A percentile compares a stretch with the other conserved stretches of the same genome.
phyloP scores from a whole-genome alignment of 1,284 basidiomycete species.

The Amylostereum areolatum region DNA sequence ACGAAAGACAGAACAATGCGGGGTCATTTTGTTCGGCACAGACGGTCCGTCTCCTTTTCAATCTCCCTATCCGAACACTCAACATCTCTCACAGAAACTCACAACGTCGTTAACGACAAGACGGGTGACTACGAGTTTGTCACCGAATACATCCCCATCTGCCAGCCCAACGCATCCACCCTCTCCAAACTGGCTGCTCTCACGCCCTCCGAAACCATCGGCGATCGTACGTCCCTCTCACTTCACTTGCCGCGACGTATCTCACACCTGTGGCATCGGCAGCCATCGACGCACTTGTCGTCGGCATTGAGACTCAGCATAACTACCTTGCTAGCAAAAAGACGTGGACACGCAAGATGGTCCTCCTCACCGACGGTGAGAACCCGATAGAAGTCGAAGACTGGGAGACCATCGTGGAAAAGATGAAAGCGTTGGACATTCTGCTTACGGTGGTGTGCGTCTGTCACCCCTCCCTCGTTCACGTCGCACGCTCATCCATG shows the following conservation, averaged over 20 bases:
- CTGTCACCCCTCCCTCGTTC: not conserved
- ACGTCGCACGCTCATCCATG: constrained; percentile 4
- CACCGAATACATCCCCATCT: constrained; percentile 72
- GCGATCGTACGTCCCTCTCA: constrained; percentile 53
- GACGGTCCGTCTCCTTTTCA: constrained; percentile 43
- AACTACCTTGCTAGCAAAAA: constrained; percentile 55
- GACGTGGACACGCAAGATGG: constrained; percentile 77
- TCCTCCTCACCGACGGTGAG: constrained; percentile 78
- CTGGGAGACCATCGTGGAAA: constrained; percentile 67
- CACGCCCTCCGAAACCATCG: constrained; percentile 51
- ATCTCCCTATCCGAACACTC: not conserved
- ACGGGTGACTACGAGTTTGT: constrained; percentile 74
- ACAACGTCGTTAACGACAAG: constrained; percentile 63
- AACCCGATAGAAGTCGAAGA: constrained; percentile 65
- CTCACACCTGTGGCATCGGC: constrained; percentile 1
- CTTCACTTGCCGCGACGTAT: not conserved
- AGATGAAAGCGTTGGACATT: constrained; percentile 58
- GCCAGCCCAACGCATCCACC: constrained; percentile 69
- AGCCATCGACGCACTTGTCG: constrained; percentile 88
- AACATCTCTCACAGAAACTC: constrained; percentile 44
- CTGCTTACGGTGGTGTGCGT: constrained; percentile 63
- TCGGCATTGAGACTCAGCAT: constrained; percentile 75
- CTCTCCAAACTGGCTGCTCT: constrained; percentile 70
- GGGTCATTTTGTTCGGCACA: constrained; percentile 79
- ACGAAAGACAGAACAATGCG: constrained; percentile 89